These are phyloP conservation scores for Begonia masoniana DNA, from an alignment of 306 rosid genomes.

Conservation along the genomic window DNA sequence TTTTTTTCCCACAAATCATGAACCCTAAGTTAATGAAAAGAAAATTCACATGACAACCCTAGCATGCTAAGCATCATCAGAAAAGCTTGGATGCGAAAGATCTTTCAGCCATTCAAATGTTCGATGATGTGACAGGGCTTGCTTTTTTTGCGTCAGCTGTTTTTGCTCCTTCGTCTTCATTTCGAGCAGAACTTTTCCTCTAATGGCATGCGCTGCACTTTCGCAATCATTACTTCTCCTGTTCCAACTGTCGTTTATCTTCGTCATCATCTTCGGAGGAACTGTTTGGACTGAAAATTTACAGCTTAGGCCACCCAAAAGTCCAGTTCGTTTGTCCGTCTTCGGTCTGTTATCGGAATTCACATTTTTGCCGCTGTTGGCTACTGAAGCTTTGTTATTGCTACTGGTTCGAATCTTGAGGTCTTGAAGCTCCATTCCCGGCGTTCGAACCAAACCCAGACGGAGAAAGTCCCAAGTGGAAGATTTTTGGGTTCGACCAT, in stretches of 20 bases:
- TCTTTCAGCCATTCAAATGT: conserved; percentile 17
- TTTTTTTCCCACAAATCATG: no score
- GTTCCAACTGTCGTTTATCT: not conserved
- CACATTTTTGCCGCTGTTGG: not conserved
- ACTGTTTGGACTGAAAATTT: conserved; percentile 38
- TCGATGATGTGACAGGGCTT: conserved; percentile 11
- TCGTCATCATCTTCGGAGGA: conserved; percentile 9
- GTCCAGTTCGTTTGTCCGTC: conserved; percentile 19
- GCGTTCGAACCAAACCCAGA: conserved; percentile 54
- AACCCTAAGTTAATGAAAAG: no score
- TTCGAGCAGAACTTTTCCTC: conserved; percentile 10
- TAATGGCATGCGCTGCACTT: conserved; percentile 27
- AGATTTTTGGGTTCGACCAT: conserved; percentile 30
- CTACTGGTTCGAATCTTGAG: conserved; percentile 31
- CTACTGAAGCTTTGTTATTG: conserved; percentile 2
- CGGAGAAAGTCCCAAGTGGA: conserved; percentile 70
- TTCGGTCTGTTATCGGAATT: not conserved
- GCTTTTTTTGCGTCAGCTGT: conserved; percentile 8
- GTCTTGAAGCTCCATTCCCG: conserved; percentile 60
- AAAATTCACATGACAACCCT: no score
- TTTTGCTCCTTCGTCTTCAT: conserved; percentile 6
- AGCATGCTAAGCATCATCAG: not conserved
- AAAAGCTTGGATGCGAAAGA: conserved; percentile 17
- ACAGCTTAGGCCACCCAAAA: conserved; percentile 40
- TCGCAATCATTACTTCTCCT: conserved; percentile 11